Conservation (phyloP, 31 red algal genomes). For the Bonnemaisonia californica region DNA sequence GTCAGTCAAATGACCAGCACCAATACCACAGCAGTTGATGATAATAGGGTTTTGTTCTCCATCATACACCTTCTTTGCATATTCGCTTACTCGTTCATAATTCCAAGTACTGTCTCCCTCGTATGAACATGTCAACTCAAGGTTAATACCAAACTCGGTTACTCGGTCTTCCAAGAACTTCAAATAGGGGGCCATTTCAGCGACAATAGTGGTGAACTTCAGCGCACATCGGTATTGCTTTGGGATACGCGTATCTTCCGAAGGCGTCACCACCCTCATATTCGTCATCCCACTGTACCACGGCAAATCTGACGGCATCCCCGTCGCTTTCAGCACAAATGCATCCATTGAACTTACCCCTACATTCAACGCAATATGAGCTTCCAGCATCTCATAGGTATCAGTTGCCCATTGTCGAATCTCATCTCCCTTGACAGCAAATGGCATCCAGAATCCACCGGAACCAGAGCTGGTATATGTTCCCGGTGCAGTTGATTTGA, state of each 20-base stretch:
- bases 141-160: constrained; percentile 22
- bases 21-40: constrained; percentile 74
- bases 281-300: constrained; percentile 65
- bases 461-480: constrained; percentile 45
- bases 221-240: constrained; percentile 48
- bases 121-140: constrained; percentile 17
- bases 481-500: constrained; percentile 1
- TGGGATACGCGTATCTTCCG: constrained; percentile 59
- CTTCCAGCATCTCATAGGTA: constrained; percentile 23
- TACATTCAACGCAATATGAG: constrained; percentile 10
- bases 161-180: constrained; percentile 37
- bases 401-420: constrained; percentile 55
- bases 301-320: constrained; percentile 32
- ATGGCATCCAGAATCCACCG: constrained; percentile 68
- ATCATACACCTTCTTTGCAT: constrained; percentile 25
- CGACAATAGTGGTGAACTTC: constrained; percentile 62
- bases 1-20: constrained; percentile 46
- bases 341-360: constrained; percentile 58
- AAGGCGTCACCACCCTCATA: constrained; percentile 41
- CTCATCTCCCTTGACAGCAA: constrained; percentile 28
- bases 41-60: constrained; percentile 23
- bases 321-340: constrained; percentile 41
- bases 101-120: constrained; percentile 15
- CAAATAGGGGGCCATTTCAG: constrained; percentile 65
- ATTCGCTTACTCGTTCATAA: constrained; percentile 18